These are phyloP conservation scores for Xylariaceae sp. DNA, from an alignment of 2,329 filamentous ascomycete species.

Conservation along the genomic window DNA sequence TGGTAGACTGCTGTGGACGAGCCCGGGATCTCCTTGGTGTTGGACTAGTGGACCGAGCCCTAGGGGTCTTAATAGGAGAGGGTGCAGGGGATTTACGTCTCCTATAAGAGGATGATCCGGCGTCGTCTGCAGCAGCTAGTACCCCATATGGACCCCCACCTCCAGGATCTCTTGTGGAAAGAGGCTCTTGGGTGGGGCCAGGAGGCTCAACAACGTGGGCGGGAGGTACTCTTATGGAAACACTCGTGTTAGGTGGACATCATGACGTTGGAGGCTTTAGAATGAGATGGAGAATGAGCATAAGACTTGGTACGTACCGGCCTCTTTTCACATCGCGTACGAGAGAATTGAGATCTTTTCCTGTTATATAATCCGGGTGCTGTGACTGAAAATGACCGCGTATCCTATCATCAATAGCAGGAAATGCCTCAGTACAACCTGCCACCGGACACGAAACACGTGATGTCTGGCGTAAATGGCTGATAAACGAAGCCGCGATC, in stretches of 20 bases:
- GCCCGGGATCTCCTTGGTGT: constrained; percentile 32
- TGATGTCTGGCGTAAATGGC: constrained; percentile 15
- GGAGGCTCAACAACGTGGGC: background rate
- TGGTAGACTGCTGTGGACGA: constrained; percentile 20
- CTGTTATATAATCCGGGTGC: constrained; percentile 14
- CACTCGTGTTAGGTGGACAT: constrained; percentile 4
- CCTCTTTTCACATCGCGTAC: constrained; percentile 21
- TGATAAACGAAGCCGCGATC: constrained; percentile 16
- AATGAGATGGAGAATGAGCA: too few species aligned
- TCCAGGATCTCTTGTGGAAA: constrained; percentile 13
- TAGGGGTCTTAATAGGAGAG: constrained; percentile 16
- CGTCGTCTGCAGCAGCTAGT: constrained; percentile 15
- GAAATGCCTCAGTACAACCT: constrained; percentile 9
- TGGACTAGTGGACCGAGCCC: constrained; percentile 31
- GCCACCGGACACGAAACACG: constrained; percentile 8
- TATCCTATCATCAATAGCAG: constrained; percentile 19
- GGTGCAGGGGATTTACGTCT: constrained; percentile 31
- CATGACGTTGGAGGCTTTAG: background rate
- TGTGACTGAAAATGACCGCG: constrained; percentile 13
- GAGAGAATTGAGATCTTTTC: constrained; percentile 19
- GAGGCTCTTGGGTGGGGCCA: constrained; percentile 8
- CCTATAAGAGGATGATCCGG: constrained; percentile 23
- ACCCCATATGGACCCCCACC: constrained; percentile 11
- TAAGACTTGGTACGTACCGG: too few species aligned
- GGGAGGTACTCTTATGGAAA: constrained; percentile 6